A percentile compares a stretch with the other conserved stretches of the same genome.
Conservation (phyloP, 371 early-diverging fungal genomes). For the Mortierella sp. region DNA sequence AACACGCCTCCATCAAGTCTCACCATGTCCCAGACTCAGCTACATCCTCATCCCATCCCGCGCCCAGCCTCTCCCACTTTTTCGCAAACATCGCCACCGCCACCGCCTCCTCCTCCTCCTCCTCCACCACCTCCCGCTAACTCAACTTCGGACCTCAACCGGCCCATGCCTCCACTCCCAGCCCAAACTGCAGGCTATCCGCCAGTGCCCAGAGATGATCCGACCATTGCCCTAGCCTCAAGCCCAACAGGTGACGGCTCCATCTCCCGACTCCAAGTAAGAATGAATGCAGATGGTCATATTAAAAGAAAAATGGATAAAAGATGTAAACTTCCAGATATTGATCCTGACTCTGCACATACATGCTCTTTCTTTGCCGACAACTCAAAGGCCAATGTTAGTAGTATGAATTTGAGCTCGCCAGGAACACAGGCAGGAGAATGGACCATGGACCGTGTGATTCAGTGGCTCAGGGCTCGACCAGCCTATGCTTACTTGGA, state of each 20-base stretch:
- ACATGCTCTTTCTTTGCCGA: not conserved
- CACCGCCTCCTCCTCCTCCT: conserved; percentile 35
- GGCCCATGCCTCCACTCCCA: conserved; percentile 21
- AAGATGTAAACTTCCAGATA: too few relatives aligned
- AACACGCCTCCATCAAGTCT: conserved; percentile 42
- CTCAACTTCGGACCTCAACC: conserved; percentile 30
- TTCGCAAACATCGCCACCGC: conserved; percentile 20
- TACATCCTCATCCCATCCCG: conserved; percentile 30
- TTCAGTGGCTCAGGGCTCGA: conserved; percentile 39
- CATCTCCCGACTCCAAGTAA: conserved; percentile 26
- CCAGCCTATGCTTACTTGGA: conserved; percentile 33
- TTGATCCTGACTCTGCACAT: too few relatives aligned
- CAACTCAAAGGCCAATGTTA: conserved; percentile 35
- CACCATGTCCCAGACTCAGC: conserved; percentile 39
- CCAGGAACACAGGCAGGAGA: conserved; percentile 27
- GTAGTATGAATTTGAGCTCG: conserved; percentile 36
- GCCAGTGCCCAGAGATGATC: conserved; percentile 20
- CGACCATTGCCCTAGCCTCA: not conserved
- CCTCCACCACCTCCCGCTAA: conserved; percentile 23
- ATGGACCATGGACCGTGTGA: conserved; percentile 48
- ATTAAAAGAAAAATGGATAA: too few relatives aligned
- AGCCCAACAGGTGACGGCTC: conserved; percentile 41
- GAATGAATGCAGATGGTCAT: not conserved
- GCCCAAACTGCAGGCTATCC: conserved; percentile 19
- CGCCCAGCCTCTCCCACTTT: conserved; percentile 27